Evolutionary conservation across 768 basidiomycete genomes (phyloP), one percentile per base, ranked within the genome.

Genomic region (Hygrophorus pudorinus): DNA sequence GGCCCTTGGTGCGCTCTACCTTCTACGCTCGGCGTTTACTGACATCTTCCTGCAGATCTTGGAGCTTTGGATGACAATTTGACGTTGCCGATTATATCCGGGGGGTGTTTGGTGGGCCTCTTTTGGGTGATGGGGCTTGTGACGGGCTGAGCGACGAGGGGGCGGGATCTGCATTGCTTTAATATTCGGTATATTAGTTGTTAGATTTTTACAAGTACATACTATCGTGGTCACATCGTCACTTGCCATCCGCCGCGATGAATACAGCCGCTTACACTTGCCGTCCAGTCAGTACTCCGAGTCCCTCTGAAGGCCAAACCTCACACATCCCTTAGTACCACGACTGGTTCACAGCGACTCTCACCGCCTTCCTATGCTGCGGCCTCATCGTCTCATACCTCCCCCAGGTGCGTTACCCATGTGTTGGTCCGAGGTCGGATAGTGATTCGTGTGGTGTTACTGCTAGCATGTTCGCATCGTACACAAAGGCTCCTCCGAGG

Each of bases 51-150:
- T 39, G 38, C 29, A 94, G 89, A 93, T 59, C 68, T 94, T 2
- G 89, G 89, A 13, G 75, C 73, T 0, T 58, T 90, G 31, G 92
- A 96, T 55, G 92, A 96, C 57, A 94, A 96, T 58, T 60, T 96
- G 18, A 93, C 88, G 6, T 64, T 96, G 18, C 92, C 92, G 3
- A 79, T 94, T 56, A 76, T 93, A 44, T 81, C 88, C 5, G 91
- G 91, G 2, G 85, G 78, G 13, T 74, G 68, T 41, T 59, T 72
- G 31, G 53, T 64, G 13, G 70, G 63, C 7, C 70, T 72, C 53
- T 51, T 72, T 28, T 14, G 21, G 38, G 13, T 39, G 9, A 9
- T 17, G 9, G n/a, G n/a, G n/a, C n/a, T n/a, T n/a, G n/a, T n/a
- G n/a, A n/a, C n/a, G n/a, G n/a, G n/a, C n/a, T n/a, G n/a, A n/a